Evolutionary conservation across 2,329 filamentous ascomycete genomes (phyloP).

Genomic region (Bipolaris victoriae): DNA sequence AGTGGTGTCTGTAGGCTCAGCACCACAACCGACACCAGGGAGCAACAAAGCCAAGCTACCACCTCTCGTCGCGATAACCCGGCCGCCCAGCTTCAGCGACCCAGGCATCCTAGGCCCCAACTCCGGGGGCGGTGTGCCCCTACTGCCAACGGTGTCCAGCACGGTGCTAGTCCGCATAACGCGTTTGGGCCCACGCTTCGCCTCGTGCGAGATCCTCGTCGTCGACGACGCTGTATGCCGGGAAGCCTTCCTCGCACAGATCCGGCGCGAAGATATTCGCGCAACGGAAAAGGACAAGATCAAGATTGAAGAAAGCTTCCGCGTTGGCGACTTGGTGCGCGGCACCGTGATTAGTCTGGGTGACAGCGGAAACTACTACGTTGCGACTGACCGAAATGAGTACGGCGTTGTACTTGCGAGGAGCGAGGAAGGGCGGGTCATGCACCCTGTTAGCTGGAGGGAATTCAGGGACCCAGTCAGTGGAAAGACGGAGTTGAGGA

Average conservation of each 20-base stretch:
- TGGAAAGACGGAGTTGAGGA: constrained; percentile 77
- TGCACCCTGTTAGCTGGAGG: constrained; percentile 94
- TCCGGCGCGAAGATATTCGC: constrained; percentile 87
- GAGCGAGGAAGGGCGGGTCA: constrained; percentile 84
- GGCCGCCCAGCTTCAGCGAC: constrained; percentile 23
- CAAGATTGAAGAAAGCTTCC: constrained; percentile 86
- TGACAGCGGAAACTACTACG: constrained; percentile 93
- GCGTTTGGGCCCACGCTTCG: constrained; percentile 83
- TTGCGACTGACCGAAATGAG: constrained; percentile 90
- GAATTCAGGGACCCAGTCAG: constrained; percentile 87
- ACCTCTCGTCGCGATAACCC: constrained; percentile 48
- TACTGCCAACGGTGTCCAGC: constrained; percentile 81
- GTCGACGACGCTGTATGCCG: constrained; percentile 71
- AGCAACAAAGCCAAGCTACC: constrained; percentile 58
- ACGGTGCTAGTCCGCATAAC: constrained; percentile 84
- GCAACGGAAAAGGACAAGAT: constrained; percentile 96
- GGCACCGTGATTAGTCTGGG: constrained; percentile 89
- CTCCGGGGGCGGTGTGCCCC: constrained; percentile 63
- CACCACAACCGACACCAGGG: constrained; percentile 54
- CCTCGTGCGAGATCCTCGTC: constrained; percentile 83
- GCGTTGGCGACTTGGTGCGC: constrained; percentile 88
- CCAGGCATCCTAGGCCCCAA: constrained; percentile 29
- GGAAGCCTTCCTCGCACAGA: constrained; percentile 83
- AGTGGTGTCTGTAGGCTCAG: constrained; percentile 53
- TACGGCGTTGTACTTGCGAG: constrained; percentile 92